Evolutionary conservation across 306 rosid species (phyloP), one percentile per base, ranked within the genome.

Genomic region (Acacia crassicarpa): DNA sequence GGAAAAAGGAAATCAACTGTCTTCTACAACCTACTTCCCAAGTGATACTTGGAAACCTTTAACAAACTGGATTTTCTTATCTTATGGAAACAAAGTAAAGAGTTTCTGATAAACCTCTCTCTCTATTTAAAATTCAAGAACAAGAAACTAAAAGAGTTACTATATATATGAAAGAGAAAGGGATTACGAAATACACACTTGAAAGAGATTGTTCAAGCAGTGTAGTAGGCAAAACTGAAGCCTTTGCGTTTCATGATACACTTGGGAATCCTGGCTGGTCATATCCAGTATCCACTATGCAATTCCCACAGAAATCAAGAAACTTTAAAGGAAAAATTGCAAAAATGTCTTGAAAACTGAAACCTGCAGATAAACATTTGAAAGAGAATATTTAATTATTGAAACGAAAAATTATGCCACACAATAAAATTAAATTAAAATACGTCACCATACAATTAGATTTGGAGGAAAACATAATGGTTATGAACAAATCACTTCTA

Each of bases 191-290:
- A 59, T 19, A 35, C 46, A 73, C 41, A 95, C 99, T 97, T 95
- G 99, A 82, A 95, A 93, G 76, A 95, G 98, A 65, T 90, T 92
- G 86, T 95, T 95, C 82, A 93, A 93, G 19, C 93, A 77, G 74
- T 95, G 97, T 30, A 93, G 19, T 82, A 95, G 97, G 85, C 99
- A 95, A 77, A 85, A 93, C 84, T 95, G 99, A 40, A 95, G 84
- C 63, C 77, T 89, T 77, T 95, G 99, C 68, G 89, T 84, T 85
- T 95, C 98, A 82, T 93, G 99, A 82, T 95, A 95, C 75, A 93
- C 78, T 82, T 80, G 82, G 81, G 87, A 56, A 43, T 78, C 79
- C 65, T 85, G 68, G 41, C 53, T 80, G 44, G 91, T 67, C 99
- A 93, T 95, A 48, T 67, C 53, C 80, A 54, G 56, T 58, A n/a